Evolutionary conservation across 306 rosid species (phyloP), one percentile per base, ranked within the genome.

Genomic region (Phaseolus lunatus): DNA sequence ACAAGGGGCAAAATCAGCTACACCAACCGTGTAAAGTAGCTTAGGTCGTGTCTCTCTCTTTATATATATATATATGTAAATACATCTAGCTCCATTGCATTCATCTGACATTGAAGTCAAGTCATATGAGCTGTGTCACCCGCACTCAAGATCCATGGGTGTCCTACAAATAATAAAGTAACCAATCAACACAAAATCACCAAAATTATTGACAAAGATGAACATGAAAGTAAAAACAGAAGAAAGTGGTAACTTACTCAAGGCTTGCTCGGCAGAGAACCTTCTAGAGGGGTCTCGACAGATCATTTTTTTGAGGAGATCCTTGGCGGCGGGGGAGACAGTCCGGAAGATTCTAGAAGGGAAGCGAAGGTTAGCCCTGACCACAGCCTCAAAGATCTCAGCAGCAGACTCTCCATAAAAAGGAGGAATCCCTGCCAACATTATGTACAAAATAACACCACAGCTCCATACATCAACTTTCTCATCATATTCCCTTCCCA

Each of bases 401-500:
- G 74, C 57, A 0, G 93, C 87, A 0, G 92, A 86, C 0, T 95
- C 96, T 0, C 98, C 96, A 2, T 88, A 85, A 80, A 95, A 95
- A 26, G 98, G 98, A 0, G 98, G 97, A 67, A 87, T 63, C 47
- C 97, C 98, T 0, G 86, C 85, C 80, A 95, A 50, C 97, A 95
- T 89, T 50, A 89, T 85, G 41, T 92, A 95, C 78, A 95, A 3
- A 35, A 95, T 83, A 9, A 95, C 97, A 0, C 97, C 97, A 7
- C 86, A 87, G 5, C 98, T 92, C 98, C 97, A 95, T 0, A 90
- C 89, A 54, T 95, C 97, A 1, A 88, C 96, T 67, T 95, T 95
- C 67, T 84, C 92, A 8, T 73, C 71, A 39, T 92, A 95, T 11
- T 87, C 88, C 12, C 84, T 72, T 2, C 97, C 99, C 84, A 88